Base-by-base conservation (phyloP, 2,329 filamentous ascomycete species). In the Aspergillus sp. region DNA sequence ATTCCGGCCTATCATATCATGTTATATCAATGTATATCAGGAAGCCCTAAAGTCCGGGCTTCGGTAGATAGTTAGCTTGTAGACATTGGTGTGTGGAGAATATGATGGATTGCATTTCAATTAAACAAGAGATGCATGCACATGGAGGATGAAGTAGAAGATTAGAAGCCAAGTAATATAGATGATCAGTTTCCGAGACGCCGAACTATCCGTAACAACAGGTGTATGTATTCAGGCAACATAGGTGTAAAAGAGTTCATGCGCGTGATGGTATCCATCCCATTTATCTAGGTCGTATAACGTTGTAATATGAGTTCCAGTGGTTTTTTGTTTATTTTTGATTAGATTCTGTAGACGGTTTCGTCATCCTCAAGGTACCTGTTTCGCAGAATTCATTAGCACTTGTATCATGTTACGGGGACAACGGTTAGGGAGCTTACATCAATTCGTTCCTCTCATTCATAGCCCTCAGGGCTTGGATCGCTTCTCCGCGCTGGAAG, bases 391-490 rank as follows among this genome's bases (percentile, higher is more conserved):
- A 21, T 11, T 13, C n/a, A 10, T 51, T 47, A 62, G 59, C 44
- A 10, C 27, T 13, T 3, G 21, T 8, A 13, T 38, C 21, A 27
- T 51, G 51, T 50, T 30, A 13, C 8, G 1, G 6, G 23, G 25
- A 30, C 8, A 32, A 8, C 7, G 21, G 23, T 56, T 15, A 39
- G 15, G 23, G 87, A 21, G 87, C 90, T 85, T 81, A 94, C 93
- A 99, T 99, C 72, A 99, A 88, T 80, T 94, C 88, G 75, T 97
- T 97, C 68, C 84, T 82, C 65, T 90, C 88, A 70, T 91, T 89
- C 86, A 99, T 88, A 73, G 84, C 87, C 76, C 86, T 86, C 59
- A 99, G 80, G 48, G 92, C 93, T 75, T 88, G 85, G 60, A 89
- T 80, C 0, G 90, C 91, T 77, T 99, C 95, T 0, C 80, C 81